Evolutionary conservation across 2,329 filamentous ascomycete species (phyloP), one percentile per base, ranked within the genome.

Genomic region (Cercospora berteroae): DNA sequence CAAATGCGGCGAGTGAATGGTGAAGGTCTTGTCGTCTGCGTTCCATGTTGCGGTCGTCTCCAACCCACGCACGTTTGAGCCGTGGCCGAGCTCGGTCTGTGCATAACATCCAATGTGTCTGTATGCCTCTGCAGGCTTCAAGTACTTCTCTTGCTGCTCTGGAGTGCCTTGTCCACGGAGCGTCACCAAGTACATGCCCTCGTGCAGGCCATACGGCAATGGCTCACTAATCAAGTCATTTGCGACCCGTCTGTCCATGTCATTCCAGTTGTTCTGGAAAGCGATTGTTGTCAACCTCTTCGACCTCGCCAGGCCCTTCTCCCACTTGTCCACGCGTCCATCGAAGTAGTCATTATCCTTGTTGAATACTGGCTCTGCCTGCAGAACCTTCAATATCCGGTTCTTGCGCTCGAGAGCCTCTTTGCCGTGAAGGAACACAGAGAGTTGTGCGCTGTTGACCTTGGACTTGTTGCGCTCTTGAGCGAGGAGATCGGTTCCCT

Each of bases 31-130:
- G 78, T 92, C 89, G 5, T 88, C 82, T 0, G 86, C 81, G 74
- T 91, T 89, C 90, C 90, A 93, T 0, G 87, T 92, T 1, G 90
- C 90, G 0, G 87, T 90, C 0, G 89, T 91, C 79, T 92, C 89
- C 12, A 92, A 82, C 12, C 90, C 90, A 67, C 89, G 83, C 1
- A 92, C 91, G 72, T 94, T 93, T 16, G 88, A 91, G 16, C 91
- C 91, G 75, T 94, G 91, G 18, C 91, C 91, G 48, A 94, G 81
- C 79, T 94, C 91, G 0, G 91, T 94, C 79, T 94, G 91, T 7
- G 90, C 90, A 74, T 94, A 94, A 75, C 90, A 93, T 63, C 91
- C 91, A 71, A 93, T 90, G 74, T 88, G 87, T 75, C 92, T 83
- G 79, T 92, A 93, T 50, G 85, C 85, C 71, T 87, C 82, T 1